Evolutionary conservation across 371 early-diverging fungal genomes (phyloP), one percentile per base, ranked within the genome.

Genomic region (Actinomucor elegans): DNA sequence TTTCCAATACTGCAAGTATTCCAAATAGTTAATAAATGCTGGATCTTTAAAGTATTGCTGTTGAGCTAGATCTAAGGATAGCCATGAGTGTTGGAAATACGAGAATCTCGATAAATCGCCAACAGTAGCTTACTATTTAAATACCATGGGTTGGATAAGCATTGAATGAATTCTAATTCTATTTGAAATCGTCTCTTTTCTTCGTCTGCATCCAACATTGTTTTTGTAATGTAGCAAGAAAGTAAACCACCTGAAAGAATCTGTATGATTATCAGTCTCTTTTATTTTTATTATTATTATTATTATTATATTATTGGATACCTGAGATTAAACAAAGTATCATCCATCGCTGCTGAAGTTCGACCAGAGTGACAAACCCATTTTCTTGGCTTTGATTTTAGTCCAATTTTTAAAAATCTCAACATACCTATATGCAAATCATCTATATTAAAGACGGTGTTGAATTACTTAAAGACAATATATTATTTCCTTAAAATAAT

Each of bases 91-190:
- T 14, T n/a, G 36, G 4, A n/a, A 14, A 8, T 36, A 36, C 36
- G 6, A 5, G 4, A 15, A 35, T 20, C 31, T n/a, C 24, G 28
- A 8, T 10, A 35, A 10, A 57, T 31, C 17, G 8, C 15, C 26
- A 9, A 17, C 14, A 29, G 8, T 3, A 23, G 14, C 11, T 33
- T 42, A 88, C 87, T 85, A 66, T 94, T 91, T 24, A 97, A 73
- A 53, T 96, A 97, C 87, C 88, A 87, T 20, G 96, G 96, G 69
- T 96, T 97, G n/a, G 96, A 81, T 14, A 97, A 73, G 52, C 93
- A 92, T 69, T 94, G 94, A 12, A 97, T 82, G 76, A 97, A 97
- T 75, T 97, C 96, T 20, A 97, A 83, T 71, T 97, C 97, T 15
- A 93, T 83, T 59, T 89, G 85, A 60, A 94, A 96, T 24, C 95